A percentile compares a stretch with the other conserved stretches of the same genome.
phyloP scores from a whole-genome alignment of 306 rosid species.

The Nissolia schottii region DNA sequence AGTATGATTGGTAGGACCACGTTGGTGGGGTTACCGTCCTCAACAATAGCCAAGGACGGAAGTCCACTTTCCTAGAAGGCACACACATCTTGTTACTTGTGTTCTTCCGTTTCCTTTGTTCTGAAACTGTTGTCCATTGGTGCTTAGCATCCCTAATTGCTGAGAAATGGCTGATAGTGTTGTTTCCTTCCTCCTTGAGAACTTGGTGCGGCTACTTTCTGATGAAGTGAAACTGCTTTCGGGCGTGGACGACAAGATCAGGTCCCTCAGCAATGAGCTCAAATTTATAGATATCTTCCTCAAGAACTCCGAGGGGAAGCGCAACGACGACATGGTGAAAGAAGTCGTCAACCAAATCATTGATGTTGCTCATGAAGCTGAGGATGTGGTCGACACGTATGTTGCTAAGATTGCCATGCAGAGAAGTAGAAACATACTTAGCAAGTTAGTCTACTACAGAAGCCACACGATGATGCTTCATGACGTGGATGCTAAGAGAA shows the following conservation, averaged over 20 bases:
- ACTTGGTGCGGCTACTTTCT: background rate
- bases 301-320: background rate
- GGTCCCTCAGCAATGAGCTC: background rate
- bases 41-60: too few species aligned
- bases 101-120: too few species aligned
- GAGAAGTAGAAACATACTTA: background rate
- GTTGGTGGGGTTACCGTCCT: too few species aligned
- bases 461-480: background rate
- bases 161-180: constrained; percentile 16
- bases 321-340: background rate
- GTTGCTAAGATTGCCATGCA: background rate
- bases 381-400: constrained; percentile 15
- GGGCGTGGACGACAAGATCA: background rate
- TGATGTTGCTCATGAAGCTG: background rate
- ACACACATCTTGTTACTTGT: too few species aligned
- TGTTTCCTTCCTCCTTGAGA: background rate
- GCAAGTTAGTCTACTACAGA: background rate
- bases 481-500: background rate
- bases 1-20: too few species aligned
- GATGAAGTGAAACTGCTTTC: background rate
- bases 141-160: too few species aligned
- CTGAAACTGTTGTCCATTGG: too few species aligned
- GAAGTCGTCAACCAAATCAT: constrained; percentile 4
- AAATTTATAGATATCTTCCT: background rate
- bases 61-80: too few species aligned